Base-by-base conservation (phyloP, 768 basidiomycete species). In the Rubroboletus pulcherrimus region DNA sequence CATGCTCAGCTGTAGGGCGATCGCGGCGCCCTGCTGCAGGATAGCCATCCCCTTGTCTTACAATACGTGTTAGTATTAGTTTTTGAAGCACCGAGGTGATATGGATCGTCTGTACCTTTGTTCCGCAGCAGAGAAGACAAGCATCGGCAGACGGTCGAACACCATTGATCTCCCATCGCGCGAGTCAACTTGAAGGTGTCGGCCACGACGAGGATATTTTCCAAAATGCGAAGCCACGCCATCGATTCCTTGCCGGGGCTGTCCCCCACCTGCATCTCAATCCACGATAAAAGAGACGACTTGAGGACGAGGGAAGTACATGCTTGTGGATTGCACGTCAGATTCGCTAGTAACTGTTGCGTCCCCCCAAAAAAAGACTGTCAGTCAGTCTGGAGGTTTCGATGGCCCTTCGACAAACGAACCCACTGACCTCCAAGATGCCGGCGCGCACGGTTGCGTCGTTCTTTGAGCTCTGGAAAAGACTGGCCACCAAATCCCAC, bases 401-500 rank as follows among this genome's bases (percentile, higher is more conserved):
- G 2, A 54, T 21, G 5, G 9, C 5, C 24, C n/a, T 24, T 5
- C 5, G 1, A 29, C 2, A 12, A 30, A 17, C 24, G 19, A 21
- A 24, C 12, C n/a, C 9, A 73, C 78, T 31, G 57, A 87, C 90
- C 78, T 90, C 89, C 5, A 93, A 69, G 35, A 92, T 82, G 2
- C 80, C 77, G 42, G 74, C 73, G 15, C 87, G 77, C 57, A 90
- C 63, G 1, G 73, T 49, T 0, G 64, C 56, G 53, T 93, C 89
- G 4, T 73, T 70, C 42, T 74, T 68, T 0, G 82, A 82, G 55
- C 84, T 83, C 59, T 91, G 87, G 71, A 86, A 93, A 48, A 94
- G 67, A 55, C 89, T 91, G 2, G 92, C 87, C 2, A 96, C 71
- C 30, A 96, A 74, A 58, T 93, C 91, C 89, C 92, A 96, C 0